Base-by-base conservation (phyloP, 176 grass and related monocot species). In the Saccharum officinarum region DNA sequence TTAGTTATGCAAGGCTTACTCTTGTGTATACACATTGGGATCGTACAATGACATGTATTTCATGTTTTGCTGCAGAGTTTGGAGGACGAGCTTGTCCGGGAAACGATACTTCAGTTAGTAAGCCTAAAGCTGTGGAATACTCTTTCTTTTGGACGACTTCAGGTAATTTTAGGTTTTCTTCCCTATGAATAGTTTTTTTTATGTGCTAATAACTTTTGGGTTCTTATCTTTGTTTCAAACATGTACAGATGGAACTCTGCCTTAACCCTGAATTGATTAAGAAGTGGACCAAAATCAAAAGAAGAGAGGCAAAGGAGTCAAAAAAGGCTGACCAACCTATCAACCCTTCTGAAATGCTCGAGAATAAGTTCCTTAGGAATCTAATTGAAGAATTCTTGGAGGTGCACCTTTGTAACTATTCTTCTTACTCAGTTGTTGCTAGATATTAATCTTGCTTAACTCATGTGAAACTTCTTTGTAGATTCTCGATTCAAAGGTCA, bases 361-460 rank as follows among this genome's bases (percentile, higher is more conserved):
- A 99, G 89, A 91, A 92, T 50, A 90, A 69, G 62, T 98, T 95
- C 67, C 93, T 96, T 69, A 87, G 86, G 62, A 92, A 94, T 67
- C 62, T 98, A 79, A 92, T 98, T 13, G 93, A 98, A 88, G 97
- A 98, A 92, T 98, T 95, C 79, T 80, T 98, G 75, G 87, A 95
- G 96, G 96, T 98, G 81, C 18, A 57, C 80, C 25, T 82, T 77
- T 55, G 8, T 71, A 86, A 66, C 61, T 71, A 42, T 62, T 79
- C 17, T 34, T n/a, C 6, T 66, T 30, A 83, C 60, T 84, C 17
- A 44, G 31, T 11, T 80, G 70, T 82, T 82, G 40, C 34, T 46
- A 59, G 18, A 72, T 87, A 45, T 33, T 31, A 37, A 62, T 76
- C 80, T 37, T 87, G 9, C 55, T 88, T 87, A 73, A 85, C 40